Percentiles rank a stretch among this genome's conserved stretches.
Conservation (phyloP, 2,329 filamentous ascomycete species). For the Sphaerostilbella broomeana region DNA sequence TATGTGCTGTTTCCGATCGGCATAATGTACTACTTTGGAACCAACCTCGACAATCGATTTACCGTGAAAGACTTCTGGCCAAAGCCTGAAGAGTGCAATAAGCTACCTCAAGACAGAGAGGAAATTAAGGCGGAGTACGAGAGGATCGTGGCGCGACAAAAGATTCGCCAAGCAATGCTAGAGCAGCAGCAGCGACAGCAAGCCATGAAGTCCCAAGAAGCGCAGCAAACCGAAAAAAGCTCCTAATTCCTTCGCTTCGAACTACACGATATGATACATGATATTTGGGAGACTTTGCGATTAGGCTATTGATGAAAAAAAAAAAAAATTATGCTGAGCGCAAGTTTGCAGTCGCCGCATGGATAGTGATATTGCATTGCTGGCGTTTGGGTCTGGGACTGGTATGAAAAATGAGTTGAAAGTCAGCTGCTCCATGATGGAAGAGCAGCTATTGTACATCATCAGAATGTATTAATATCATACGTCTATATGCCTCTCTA, state of each 20-base stretch:
- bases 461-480: slow-evolving; percentile 15
- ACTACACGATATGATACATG: not conserved
- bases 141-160: slow-evolving; percentile 56
- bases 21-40: slow-evolving; percentile 99
- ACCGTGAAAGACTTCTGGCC: slow-evolving; percentile 91
- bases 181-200: slow-evolving; percentile 29
- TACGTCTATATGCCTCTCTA: slow-evolving; percentile 49
- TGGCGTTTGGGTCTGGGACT: slow-evolving; percentile 11
- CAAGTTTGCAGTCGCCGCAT: slow-evolving; percentile 3
- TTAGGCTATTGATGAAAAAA: not conserved
- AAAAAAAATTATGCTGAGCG: not conserved
- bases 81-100: slow-evolving; percentile 67
- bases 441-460: slow-evolving; percentile 12
- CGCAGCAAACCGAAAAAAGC: slow-evolving; percentile 22
- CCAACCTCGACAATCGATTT: slow-evolving; percentile 92
- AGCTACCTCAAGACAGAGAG: slow-evolving; percentile 68
- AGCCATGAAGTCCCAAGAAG: slow-evolving; percentile 17
- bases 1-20: slow-evolving; percentile 98
- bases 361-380: slow-evolving; percentile 10
- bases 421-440: slow-evolving; percentile 4
- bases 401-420: not conserved
- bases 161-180: slow-evolving; percentile 64
- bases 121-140: slow-evolving; percentile 79
- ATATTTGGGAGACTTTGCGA: not conserved
- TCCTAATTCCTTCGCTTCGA: slow-evolving; percentile 6